These are phyloP conservation scores for Talaromyces sp. DNA, from an alignment of 2,329 filamentous ascomycete genomes.

Conservation along the genomic window DNA sequence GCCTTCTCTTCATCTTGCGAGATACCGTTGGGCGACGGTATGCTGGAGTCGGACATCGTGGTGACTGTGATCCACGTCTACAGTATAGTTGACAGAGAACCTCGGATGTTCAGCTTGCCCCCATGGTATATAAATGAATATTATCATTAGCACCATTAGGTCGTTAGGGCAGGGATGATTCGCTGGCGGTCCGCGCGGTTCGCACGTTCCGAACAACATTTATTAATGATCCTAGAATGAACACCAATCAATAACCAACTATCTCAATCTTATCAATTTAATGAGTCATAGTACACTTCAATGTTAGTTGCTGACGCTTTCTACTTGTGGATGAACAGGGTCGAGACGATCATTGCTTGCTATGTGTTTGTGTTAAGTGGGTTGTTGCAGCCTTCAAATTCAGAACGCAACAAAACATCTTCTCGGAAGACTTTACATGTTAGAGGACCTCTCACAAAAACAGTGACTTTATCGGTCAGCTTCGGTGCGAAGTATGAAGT, in stretches of 20 bases:
- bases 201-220: background rate
- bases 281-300: background rate
- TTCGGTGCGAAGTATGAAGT: too few relatives aligned
- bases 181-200: background rate
- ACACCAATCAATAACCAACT: background rate
- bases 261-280: background rate
- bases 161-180: background rate
- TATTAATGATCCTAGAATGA: background rate
- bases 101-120: background rate
- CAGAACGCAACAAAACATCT: background rate
- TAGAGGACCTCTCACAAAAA: too few relatives aligned
- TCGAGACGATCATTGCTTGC: background rate
- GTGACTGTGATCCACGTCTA: background rate
- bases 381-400: background rate
- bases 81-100: background rate
- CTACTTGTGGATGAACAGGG: background rate
- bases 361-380: background rate
- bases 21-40: background rate
- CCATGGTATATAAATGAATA: background rate
- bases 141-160: background rate
- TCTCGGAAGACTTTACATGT: too few relatives aligned
- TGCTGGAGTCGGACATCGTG: background rate
- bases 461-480: too few relatives aligned
- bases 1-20: background rate
- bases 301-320: background rate